Evolutionary conservation across 192 early-diverging fungal genomes (phyloP).

Genomic region (Obelidium mucronatum): DNA sequence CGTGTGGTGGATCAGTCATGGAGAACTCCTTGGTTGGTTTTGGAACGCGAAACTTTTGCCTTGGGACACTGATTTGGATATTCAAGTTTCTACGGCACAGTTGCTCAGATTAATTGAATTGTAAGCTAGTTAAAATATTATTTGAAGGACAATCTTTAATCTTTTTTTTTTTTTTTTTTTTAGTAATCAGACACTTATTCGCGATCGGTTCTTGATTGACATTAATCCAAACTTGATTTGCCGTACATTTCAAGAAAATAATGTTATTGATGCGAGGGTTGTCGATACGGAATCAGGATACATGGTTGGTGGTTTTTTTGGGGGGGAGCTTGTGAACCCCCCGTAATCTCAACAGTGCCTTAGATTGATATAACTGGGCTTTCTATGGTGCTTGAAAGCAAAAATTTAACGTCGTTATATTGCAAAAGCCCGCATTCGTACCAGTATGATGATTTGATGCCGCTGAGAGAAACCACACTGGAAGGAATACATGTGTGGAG

Average conservation of each 20-base stretch:
- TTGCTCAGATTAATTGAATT: slow-evolving; percentile 13
- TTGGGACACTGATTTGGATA: slow-evolving; percentile 46
- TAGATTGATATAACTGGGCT: slow-evolving; percentile 28
- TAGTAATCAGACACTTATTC: slow-evolving; percentile 29
- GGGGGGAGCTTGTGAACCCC: too few species aligned
- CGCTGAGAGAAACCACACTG: slow-evolving; percentile 16
- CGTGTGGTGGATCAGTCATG: slow-evolving; percentile 29
- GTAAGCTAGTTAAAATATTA: too few species aligned
- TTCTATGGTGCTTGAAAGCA: background rate
- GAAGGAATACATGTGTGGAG: slow-evolving; percentile 16
- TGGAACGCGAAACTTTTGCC: slow-evolving; percentile 32
- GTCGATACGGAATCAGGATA: slow-evolving; percentile 22
- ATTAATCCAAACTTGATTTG: slow-evolving; percentile 37
- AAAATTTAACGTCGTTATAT: background rate
- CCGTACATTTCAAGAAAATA: slow-evolving; percentile 19
- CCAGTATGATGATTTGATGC: slow-evolving; percentile 14
- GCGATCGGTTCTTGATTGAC: slow-evolving; percentile 43
- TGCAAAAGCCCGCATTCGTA: slow-evolving; percentile 25
- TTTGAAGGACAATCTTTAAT: too few species aligned
- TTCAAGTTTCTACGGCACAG: slow-evolving; percentile 21
- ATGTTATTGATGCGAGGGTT: slow-evolving; percentile 47
- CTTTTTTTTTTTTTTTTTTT: too few species aligned
- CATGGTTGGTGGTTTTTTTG: too few species aligned
- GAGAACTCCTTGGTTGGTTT: slow-evolving; percentile 25
- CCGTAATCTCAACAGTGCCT: too few species aligned